Evolutionary conservation across 2,329 filamentous ascomycete genomes (phyloP).

Genomic region (Microthyrium microscopicum): DNA sequence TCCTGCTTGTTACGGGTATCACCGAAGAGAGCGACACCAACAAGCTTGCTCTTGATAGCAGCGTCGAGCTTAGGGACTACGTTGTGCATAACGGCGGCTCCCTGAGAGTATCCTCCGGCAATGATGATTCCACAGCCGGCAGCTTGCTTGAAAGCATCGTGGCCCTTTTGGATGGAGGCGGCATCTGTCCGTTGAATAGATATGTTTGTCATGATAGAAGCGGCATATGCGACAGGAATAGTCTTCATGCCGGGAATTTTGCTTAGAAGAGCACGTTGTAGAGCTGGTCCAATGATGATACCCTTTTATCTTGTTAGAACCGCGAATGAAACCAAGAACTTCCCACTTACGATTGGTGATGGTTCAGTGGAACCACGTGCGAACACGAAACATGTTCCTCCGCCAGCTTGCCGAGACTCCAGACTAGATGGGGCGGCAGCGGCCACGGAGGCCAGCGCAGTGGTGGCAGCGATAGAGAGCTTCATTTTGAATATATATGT

Average conservation of each 20-base stretch:
- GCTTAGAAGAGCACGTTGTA: conserved; percentile 1
- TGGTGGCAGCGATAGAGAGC: conserved; percentile 1
- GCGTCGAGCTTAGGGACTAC: neutral
- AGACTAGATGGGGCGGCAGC: neutral
- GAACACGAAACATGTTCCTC: conserved; percentile 3
- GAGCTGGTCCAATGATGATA: conserved; percentile 2
- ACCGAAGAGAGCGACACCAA: conserved; percentile 23
- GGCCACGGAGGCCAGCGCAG: conserved; percentile 1
- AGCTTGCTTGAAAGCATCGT: conserved; percentile 5
- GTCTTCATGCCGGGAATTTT: conserved; percentile 2
- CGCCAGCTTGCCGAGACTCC: neutral
- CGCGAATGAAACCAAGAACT: neutral
- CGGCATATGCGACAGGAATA: conserved; percentile 1
- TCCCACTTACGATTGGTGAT: conserved; percentile 1
- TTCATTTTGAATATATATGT: conserved; percentile 1
- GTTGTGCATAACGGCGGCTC: conserved; percentile 7
- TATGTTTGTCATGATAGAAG: conserved; percentile 3
- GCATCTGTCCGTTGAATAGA: conserved; percentile 4
- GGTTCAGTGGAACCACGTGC: conserved; percentile 7
- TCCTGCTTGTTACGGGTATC: conserved; percentile 30
- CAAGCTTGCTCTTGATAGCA: conserved; percentile 14
- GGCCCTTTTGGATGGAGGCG: conserved; percentile 2
- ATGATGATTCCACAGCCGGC: neutral
- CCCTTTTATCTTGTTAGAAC: conserved; percentile 1
- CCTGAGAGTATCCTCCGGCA: conserved; percentile 6